Conservation (phyloP, 2,329 filamentous ascomycete species). For the Aureobasidium namibiae region DNA sequence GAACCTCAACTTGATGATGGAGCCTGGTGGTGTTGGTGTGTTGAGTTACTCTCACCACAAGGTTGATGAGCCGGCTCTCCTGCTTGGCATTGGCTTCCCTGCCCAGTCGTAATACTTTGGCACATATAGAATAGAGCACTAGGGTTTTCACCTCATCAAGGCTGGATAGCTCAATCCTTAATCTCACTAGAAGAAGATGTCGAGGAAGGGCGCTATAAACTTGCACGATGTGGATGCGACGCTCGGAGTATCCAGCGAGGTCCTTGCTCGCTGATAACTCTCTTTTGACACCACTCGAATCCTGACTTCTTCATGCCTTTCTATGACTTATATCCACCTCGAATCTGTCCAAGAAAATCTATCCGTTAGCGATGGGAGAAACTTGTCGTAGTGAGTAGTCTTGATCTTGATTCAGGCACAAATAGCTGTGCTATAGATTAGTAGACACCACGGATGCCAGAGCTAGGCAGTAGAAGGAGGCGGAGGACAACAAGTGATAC, state of each 20-base stretch:
- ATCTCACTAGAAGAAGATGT: no score
- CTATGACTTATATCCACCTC: no score
- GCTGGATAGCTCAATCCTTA: no score
- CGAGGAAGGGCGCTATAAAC: no score
- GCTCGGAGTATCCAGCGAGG: neutral
- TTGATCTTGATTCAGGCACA: neutral
- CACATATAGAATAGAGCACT: neutral
- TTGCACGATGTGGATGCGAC: neutral
- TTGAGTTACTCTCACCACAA: slow-evolving; percentile 44
- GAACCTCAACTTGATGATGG: slow-evolving; percentile 70
- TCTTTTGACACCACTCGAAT: neutral
- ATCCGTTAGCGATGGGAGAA: no score
- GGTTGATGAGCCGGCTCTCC: slow-evolving; percentile 42
- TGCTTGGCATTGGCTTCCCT: slow-evolving; percentile 31
- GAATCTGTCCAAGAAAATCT: neutral
- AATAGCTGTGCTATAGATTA: neutral
- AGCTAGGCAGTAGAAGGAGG: no score
- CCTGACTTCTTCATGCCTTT: neutral
- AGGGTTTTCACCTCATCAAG: neutral
- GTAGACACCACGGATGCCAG: no score
- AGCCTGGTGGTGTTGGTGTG: slow-evolving; percentile 49
- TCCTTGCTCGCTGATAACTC: neutral
- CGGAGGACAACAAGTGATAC: no score
- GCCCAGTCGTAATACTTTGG: neutral
- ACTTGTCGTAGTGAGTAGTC: neutral